A percentile compares a stretch with the other conserved stretches of the same genome.
phyloP scores from a whole-genome alignment of 2,329 filamentous ascomycete genomes.

The Didymella pomorum region DNA sequence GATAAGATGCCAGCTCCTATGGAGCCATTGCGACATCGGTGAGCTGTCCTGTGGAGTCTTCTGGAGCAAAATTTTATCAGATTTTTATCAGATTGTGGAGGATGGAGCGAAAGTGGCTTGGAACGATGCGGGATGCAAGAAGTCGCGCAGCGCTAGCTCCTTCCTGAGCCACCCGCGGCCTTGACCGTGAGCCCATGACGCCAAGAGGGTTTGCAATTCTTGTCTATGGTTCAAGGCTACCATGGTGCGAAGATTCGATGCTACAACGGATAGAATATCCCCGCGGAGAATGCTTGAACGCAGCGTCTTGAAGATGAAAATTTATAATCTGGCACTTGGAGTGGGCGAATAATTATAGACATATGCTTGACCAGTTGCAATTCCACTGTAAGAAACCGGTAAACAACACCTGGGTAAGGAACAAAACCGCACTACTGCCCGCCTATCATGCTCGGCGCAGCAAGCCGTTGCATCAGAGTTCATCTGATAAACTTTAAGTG shows the following conservation, averaged over 20 bases:
- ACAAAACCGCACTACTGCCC: not conserved
- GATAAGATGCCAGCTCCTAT: constrained; percentile 33
- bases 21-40: constrained; percentile 27
- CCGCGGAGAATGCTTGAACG: not conserved
- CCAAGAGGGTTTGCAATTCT: not conserved
- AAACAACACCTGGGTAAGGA: not conserved
- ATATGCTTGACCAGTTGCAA: not conserved
- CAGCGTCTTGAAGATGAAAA: not conserved
- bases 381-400: not conserved
- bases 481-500: constrained; percentile 25
- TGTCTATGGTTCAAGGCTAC: not conserved
- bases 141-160: not conserved
- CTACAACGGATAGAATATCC: not conserved
- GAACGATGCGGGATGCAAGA: constrained; percentile 19
- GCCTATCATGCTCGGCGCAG: constrained; percentile 6
- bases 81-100: constrained; percentile 28
- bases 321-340: not conserved
- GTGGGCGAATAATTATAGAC: not conserved
- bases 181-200: not conserved
- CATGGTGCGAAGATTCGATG: not conserved
- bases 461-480: constrained; percentile 21
- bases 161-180: not conserved
- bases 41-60: constrained; percentile 8
- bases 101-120: constrained; percentile 5
- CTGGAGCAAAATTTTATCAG: constrained; percentile 30